Percentiles rank a stretch among this genome's conserved stretches.
phyloP scores from a whole-genome alignment of 306 rosid species.

The Trifolium dubium region DNA sequence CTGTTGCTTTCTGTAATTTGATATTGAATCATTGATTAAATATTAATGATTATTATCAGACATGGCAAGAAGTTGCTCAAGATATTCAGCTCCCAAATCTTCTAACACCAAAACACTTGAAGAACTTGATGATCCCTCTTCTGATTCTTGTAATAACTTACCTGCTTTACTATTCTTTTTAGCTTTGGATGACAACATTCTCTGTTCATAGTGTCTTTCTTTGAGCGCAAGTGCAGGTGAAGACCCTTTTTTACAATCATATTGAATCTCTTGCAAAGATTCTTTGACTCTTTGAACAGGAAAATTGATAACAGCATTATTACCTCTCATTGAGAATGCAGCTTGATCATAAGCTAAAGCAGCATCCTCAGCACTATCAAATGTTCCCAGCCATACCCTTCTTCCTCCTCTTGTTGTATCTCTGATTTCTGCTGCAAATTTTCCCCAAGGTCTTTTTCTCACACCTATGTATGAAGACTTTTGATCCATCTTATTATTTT shows the following conservation, averaged over 20 bases:
- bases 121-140: not conserved
- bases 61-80: constrained; percentile 59
- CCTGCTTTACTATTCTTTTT: not conserved
- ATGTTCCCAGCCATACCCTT: constrained; percentile 89
- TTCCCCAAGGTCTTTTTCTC: constrained; percentile 80
- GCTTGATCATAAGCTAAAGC: constrained; percentile 91
- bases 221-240: constrained; percentile 69
- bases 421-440: constrained; percentile 79
- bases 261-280: constrained; percentile 40
- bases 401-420: constrained; percentile 69
- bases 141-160: constrained; percentile 1
- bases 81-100: constrained; percentile 66
- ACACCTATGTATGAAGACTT: constrained; percentile 56
- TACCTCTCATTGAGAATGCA: constrained; percentile 70
- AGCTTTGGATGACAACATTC: constrained; percentile 27
- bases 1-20: not conserved
- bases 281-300: constrained; percentile 41
- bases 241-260: not conserved
- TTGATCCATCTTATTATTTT: not conserved
- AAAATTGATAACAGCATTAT: constrained; percentile 62
- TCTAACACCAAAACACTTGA: constrained; percentile 44
- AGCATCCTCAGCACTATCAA: constrained; percentile 70
- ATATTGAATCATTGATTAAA: too few species aligned
- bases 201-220: constrained; percentile 10
- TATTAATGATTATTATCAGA: constrained; percentile 35